These are phyloP conservation scores for sunflower (Helianthus annuus) DNA, from an alignment of 129 eudicot genomes.

Conservation along the genomic window DNA sequence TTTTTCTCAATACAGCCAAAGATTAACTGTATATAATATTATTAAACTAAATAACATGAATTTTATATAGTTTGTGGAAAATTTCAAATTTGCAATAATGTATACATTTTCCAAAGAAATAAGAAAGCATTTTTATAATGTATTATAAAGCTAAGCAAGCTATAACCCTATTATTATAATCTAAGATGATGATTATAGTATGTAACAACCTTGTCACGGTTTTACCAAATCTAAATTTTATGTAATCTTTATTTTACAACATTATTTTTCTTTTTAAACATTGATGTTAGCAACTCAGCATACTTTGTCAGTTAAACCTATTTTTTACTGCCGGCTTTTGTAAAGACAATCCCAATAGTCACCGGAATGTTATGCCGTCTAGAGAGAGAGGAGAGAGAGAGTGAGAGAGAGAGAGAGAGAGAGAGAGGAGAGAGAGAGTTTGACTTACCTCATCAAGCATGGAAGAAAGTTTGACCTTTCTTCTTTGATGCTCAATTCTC, in stretches of 20 bases:
- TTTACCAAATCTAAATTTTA: slow-evolving; percentile 35
- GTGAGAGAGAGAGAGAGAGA: background rate
- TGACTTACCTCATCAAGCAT: slow-evolving; percentile 94
- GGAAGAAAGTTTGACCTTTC: slow-evolving; percentile 91
- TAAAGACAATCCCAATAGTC: slow-evolving; percentile 17
- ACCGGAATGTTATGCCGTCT: slow-evolving; percentile 42
- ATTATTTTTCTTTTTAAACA: background rate
- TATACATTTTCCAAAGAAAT: slow-evolving; percentile 5
- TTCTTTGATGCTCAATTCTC: slow-evolving; percentile 90
- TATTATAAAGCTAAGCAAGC: slow-evolving; percentile 8
- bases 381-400: background rate
- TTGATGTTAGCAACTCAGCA: slow-evolving; percentile 25
- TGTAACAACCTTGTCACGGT: slow-evolving; percentile 27
- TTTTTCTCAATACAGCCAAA: slow-evolving; percentile 39
- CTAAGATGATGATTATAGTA: slow-evolving; percentile 22
- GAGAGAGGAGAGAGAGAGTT: slow-evolving; percentile 15
- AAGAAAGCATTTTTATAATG: slow-evolving; percentile 12
- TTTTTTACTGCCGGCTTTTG: slow-evolving; percentile 31
- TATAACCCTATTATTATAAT: slow-evolving; percentile 36
- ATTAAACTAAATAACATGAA: slow-evolving; percentile 1
- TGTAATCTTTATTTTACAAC: slow-evolving; percentile 8
- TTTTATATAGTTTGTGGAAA: slow-evolving; percentile 19
- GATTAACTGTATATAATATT: slow-evolving; percentile 18
- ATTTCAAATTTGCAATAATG: slow-evolving; percentile 26
- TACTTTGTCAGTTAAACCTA: slow-evolving; percentile 34